Evolutionary conservation across 2,329 filamentous ascomycete genomes (phyloP).

Genomic region (Cladophialophora carrionii): DNA sequence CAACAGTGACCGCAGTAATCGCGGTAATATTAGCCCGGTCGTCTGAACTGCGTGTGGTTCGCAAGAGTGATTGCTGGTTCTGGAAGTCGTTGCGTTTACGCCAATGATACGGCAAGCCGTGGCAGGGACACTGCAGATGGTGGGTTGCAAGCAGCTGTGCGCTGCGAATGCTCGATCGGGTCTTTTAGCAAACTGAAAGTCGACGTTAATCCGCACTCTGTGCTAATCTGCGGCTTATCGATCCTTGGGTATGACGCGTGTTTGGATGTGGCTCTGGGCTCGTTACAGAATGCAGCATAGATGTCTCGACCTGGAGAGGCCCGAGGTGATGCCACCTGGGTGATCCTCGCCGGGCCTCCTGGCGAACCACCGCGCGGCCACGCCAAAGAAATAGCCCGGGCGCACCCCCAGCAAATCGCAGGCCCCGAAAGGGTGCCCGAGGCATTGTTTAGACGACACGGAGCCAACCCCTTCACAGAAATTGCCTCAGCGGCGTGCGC

Average conservation of each 20-base stretch:
- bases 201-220: background rate
- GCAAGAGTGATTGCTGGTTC: slow-evolving; percentile 1
- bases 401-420: slow-evolving; percentile 3
- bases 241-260: slow-evolving; percentile 5
- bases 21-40: slow-evolving; percentile 19
- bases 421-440: background rate
- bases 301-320: background rate
- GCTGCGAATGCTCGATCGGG: slow-evolving; percentile 11
- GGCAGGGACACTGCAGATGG: background rate
- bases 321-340: slow-evolving; percentile 8
- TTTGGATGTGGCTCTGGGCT: slow-evolving; percentile 15
- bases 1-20: slow-evolving; percentile 11
- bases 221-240: slow-evolving; percentile 1
- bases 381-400: background rate
- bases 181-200: slow-evolving; percentile 5
- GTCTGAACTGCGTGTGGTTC: background rate
- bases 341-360: slow-evolving; percentile 2
- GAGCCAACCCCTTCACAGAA: background rate
- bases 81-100: slow-evolving; percentile 4
- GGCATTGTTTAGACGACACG: slow-evolving; percentile 4
- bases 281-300: background rate
- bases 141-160: background rate
- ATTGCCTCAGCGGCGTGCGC: slow-evolving; percentile 13
- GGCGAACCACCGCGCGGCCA: background rate
- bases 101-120: background rate